phyloP scores from a whole-genome alignment of 2,329 filamentous ascomycete species.

The Berkeleyomyces basicola region DNA sequence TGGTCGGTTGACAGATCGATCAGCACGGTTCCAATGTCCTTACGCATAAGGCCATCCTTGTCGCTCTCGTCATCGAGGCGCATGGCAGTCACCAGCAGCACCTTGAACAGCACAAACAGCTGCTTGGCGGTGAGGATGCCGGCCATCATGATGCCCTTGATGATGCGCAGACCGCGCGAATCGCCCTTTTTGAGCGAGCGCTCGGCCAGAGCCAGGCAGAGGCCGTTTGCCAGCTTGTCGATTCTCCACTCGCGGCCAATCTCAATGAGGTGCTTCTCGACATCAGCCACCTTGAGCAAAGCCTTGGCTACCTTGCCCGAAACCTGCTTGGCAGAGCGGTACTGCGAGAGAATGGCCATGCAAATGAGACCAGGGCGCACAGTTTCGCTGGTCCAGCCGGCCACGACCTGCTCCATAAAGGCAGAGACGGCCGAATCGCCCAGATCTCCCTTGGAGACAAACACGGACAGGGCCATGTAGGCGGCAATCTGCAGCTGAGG shows the following conservation, averaged over 20 bases:
- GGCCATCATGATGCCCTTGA: slow-evolving; percentile 44
- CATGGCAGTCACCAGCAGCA: slow-evolving; percentile 43
- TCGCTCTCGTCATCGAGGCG: slow-evolving; percentile 39
- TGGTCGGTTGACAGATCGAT: slow-evolving; percentile 46
- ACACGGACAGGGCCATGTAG: slow-evolving; percentile 78
- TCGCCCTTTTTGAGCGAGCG: slow-evolving; percentile 44
- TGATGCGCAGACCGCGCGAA: slow-evolving; percentile 36
- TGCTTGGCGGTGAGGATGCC: slow-evolving; percentile 47
- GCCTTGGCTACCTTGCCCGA: slow-evolving; percentile 54
- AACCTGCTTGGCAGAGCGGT: slow-evolving; percentile 53
- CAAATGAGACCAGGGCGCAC: slow-evolving; percentile 59
- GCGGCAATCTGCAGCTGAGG: slow-evolving; percentile 70
- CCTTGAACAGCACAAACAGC: slow-evolving; percentile 46
- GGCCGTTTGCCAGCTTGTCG: slow-evolving; percentile 54
- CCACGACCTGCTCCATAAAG: slow-evolving; percentile 76
- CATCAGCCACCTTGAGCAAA: slow-evolving; percentile 44
- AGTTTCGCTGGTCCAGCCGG: slow-evolving; percentile 61
- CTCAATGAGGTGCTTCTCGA: slow-evolving; percentile 42
- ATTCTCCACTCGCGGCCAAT: slow-evolving; percentile 49
- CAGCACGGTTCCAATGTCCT: slow-evolving; percentile 48
- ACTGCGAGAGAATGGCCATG: slow-evolving; percentile 65
- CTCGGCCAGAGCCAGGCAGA: slow-evolving; percentile 50
- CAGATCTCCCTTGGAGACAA: slow-evolving; percentile 67
- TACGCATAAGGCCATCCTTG: slow-evolving; percentile 38
- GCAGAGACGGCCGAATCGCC: slow-evolving; percentile 66